Conservation (phyloP, 805 yeast species). For the Sugiyamaella smithiae region DNA sequence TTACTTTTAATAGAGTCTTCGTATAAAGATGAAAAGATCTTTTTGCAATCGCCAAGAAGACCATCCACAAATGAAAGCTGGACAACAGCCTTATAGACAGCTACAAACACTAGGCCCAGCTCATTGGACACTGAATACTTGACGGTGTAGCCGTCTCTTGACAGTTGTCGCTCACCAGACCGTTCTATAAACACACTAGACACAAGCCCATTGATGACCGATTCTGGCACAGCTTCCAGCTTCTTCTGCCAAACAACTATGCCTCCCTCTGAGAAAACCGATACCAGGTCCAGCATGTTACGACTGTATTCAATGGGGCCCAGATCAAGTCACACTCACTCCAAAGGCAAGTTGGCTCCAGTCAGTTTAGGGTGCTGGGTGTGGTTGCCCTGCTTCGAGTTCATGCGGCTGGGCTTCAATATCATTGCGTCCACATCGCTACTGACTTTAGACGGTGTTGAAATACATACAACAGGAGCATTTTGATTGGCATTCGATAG, state of each 20-base stretch:
- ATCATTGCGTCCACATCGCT: too few species aligned
- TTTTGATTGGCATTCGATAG: too few species aligned
- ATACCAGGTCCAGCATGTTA: slow-evolving; percentile 39
- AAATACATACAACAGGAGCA: too few species aligned
- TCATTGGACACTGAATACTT: slow-evolving; percentile 44
- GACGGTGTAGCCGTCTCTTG: slow-evolving; percentile 43
- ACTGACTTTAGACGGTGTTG: too few species aligned
- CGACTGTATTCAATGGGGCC: too few species aligned
- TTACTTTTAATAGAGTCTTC: slow-evolving; percentile 23
- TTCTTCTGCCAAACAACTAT: slow-evolving; percentile 49
- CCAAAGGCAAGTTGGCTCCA: too few species aligned
- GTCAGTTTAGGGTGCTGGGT: too few species aligned
- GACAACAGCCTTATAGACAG: slow-evolving; percentile 36
- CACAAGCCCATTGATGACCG: slow-evolving; percentile 47
- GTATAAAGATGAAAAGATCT: slow-evolving; percentile 31
- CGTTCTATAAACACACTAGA: slow-evolving; percentile 46
- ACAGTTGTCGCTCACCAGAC: slow-evolving; percentile 29
- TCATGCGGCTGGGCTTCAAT: too few species aligned
- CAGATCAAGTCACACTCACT: too few species aligned
- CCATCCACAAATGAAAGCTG: slow-evolving; percentile 34
- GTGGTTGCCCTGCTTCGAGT: too few species aligned
- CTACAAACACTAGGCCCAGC: slow-evolving; percentile 41
- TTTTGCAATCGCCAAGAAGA: slow-evolving; percentile 32
- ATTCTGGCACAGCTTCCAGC: slow-evolving; percentile 39
- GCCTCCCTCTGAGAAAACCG: slow-evolving; percentile 53